These are phyloP conservation scores for Saccharum hybrid DNA, from an alignment of 202 grass and related monocot species.

Conservation along the genomic window DNA sequence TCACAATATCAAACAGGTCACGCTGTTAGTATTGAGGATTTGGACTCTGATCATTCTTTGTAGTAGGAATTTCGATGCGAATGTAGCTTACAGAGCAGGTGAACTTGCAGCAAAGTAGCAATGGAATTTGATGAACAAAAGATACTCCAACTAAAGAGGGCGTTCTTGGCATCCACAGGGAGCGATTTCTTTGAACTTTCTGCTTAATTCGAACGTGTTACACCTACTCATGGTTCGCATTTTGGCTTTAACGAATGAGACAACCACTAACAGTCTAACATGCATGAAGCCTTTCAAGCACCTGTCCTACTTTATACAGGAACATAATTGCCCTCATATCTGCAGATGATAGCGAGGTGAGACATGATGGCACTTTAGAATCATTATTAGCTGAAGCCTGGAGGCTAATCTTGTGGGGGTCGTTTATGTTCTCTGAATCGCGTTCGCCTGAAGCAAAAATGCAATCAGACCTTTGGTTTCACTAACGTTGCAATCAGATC, in stretches of 20 bases:
- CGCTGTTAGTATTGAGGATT: neutral
- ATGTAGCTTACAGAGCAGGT: neutral
- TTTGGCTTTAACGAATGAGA: neutral
- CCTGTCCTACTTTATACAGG: constrained; percentile 28
- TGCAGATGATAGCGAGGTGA: constrained; percentile 37
- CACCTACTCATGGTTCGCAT: neutral
- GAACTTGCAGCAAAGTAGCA: neutral
- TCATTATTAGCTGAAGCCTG: constrained; percentile 44
- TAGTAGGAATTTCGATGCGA: neutral
- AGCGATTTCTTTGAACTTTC: neutral
- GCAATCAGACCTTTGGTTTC: constrained; percentile 7
- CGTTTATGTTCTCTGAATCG: neutral
- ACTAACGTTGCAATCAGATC: neutral
- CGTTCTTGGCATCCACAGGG: neutral
- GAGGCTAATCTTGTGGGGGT: constrained; percentile 18
- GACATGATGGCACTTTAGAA: constrained; percentile 36
- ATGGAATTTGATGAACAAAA: neutral
- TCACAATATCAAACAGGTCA: neutral
- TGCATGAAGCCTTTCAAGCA: constrained; percentile 25
- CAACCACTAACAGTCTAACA: neutral
- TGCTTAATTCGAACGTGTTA: constrained; percentile 19
- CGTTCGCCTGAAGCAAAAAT: constrained; percentile 27
- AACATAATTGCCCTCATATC: constrained; percentile 24
- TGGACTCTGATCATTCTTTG: neutral
- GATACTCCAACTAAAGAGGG: neutral